Percentiles rank a stretch among this genome's conserved stretches.
Conservation (phyloP, 768 basidiomycete species). For the Russula earlei region DNA sequence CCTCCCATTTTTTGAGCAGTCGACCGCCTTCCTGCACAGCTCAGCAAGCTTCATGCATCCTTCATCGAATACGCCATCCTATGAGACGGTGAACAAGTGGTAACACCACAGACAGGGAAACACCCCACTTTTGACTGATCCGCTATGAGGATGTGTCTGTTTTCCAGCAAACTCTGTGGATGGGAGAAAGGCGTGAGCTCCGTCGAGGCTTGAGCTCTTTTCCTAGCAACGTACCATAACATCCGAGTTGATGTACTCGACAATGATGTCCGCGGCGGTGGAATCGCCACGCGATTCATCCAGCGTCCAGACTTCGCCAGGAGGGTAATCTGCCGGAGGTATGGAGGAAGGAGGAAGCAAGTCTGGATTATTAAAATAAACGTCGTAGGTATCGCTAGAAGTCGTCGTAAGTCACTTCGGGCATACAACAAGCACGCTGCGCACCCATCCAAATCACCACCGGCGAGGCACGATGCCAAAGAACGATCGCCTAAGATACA, state of each 20-base stretch:
- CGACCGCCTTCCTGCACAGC: conserved; percentile 63
- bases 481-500: conserved; percentile 43
- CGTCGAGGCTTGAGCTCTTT: not conserved
- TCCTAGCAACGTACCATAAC: conserved; percentile 54
- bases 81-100: not conserved
- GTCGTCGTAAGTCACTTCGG: not conserved
- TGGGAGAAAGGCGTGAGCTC: not conserved
- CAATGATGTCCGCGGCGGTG: conserved; percentile 59
- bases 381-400: conserved; percentile 53
- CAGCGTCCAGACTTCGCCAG: not conserved
- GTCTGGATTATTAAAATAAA: conserved; percentile 42
- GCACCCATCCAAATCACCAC: conserved; percentile 77
- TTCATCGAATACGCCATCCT: conserved; percentile 54
- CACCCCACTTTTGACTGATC: conserved; percentile 58
- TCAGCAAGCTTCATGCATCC: conserved; percentile 49
- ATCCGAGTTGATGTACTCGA: conserved; percentile 78
- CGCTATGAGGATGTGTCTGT: conserved; percentile 59
- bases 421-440: not conserved
- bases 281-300: conserved; percentile 28
- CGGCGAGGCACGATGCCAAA: conserved; percentile 58
- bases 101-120: not conserved
- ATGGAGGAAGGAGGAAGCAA: conserved; percentile 45
- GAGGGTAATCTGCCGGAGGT: conserved; percentile 32
- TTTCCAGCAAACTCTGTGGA: conserved; percentile 59
- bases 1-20: conserved; percentile 71